These are phyloP conservation scores for Climacium dendroides DNA, from an alignment of 225 moss, liverwort and hornwort species.

Conservation along the genomic window DNA sequence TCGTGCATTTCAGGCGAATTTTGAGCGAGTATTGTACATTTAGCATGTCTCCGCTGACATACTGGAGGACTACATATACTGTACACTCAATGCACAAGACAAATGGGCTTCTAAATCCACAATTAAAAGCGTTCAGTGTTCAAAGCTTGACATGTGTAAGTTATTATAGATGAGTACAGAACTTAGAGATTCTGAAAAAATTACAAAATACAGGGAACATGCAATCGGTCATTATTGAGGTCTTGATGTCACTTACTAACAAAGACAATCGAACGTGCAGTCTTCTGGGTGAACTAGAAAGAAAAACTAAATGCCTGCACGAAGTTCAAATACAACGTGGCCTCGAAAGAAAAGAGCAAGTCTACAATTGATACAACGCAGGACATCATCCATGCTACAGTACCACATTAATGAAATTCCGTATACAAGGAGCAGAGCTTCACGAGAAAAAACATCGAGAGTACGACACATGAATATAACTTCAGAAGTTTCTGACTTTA, in stretches of 20 bases:
- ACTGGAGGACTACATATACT: no score
- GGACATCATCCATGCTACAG: neutral
- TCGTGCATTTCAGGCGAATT: no score
- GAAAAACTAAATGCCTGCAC: neutral
- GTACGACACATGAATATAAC: neutral
- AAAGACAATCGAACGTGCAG: no score
- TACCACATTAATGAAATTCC: neutral
- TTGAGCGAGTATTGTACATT: no score
- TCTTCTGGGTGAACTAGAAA: neutral
- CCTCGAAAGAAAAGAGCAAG: neutral
- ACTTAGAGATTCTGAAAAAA: neutral
- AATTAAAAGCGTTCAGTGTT: no score
- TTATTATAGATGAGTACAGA: no score
- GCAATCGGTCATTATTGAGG: neutral
- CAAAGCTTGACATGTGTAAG: no score
- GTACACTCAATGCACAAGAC: no score
- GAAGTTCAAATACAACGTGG: neutral
- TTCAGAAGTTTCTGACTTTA: conserved; percentile 8
- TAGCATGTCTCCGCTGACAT: no score
- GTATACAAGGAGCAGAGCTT: neutral
- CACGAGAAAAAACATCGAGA: neutral
- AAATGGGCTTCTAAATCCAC: no score
- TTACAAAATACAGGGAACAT: neutral
- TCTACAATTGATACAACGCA: neutral
- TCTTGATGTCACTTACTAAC: no score